Evolutionary conservation across 441 rosid genomes (phyloP).

Genomic region (Erodium texanum): DNA sequence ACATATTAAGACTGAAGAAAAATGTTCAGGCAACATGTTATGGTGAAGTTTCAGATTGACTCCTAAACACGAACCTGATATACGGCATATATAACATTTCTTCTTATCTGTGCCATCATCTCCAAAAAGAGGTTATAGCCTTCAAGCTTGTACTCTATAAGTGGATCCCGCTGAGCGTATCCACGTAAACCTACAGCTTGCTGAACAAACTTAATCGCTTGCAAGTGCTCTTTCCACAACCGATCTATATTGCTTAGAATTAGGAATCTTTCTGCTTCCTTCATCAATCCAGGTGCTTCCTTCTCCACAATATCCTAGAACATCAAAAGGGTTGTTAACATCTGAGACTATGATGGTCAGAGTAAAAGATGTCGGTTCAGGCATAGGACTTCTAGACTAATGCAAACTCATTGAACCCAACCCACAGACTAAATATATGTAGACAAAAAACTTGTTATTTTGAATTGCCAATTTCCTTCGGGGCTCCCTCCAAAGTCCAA

Average conservation of each 20-base stretch:
- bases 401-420: not conserved
- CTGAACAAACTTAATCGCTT: constrained; percentile 88
- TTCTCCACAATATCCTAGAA: constrained; percentile 69
- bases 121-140: constrained; percentile 92
- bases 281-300: constrained; percentile 82
- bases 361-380: not conserved
- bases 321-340: not conserved
- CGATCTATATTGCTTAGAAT: constrained; percentile 88
- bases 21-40: not conserved
- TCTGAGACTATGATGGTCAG: not conserved
- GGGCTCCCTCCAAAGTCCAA: not conserved
- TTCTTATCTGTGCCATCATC: constrained; percentile 97
- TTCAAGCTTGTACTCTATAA: constrained; percentile 90
- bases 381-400: not conserved
- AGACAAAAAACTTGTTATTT: no score
- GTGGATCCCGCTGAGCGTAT: constrained; percentile 94
- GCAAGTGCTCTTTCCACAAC: constrained; percentile 97
- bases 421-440: no score
- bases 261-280: constrained; percentile 85
- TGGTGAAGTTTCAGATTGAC: not conserved
- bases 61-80: constrained; percentile 55
- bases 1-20: not conserved
- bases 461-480: not conserved
- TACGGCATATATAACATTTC: constrained; percentile 91
- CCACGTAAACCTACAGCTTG: constrained; percentile 96